Evolutionary conservation across 106 monocot genomes (phyloP), one percentile per base, ranked within the genome.

Genomic region (Phalaenopsis aphrodite): DNA sequence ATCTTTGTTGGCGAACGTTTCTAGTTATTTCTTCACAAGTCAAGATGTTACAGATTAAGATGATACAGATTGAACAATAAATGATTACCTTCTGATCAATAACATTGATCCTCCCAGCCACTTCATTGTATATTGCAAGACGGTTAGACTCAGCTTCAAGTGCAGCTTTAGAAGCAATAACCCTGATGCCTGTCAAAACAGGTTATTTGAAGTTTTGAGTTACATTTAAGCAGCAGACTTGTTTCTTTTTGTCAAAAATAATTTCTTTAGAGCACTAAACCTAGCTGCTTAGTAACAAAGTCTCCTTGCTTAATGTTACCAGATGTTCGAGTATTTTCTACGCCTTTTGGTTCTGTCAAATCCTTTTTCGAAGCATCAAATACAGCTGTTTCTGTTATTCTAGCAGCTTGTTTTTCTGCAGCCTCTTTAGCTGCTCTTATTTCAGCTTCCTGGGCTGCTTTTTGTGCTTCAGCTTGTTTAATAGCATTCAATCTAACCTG

Each of bases 111-210:
- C 84, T 81, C 55, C 56, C 81, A 23, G 84, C 71, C 45, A 86
- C 84, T 77, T 88, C 84, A 71, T 88, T 79, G 77, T 85, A 84
- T 46, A 89, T 82, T 78, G 69, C 66, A 17, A 89, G 79, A 38
- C 91, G 87, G 37, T 78, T 79, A 47, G 83, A 80, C 77, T 89
- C 95, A 56, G 81, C 86, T 79, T 87, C 87, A 67, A 91, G 78
- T 80, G 93, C 95, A 82, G 88, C 84, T 19, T 89, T 80, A 76
- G 89, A 88, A 83, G 88, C 93, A 78, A 88, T 77, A 47, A 90
- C 79, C 79, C 72, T 85, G 30, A 89, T 56, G 17, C 82, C 93
- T 95, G 86, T 23, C 55, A 78, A 46, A 19, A 49, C n/a, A 42
- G 14, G 14, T 48, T 42, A 19, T 45, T 45, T 48, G 76, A 18